Conservation (phyloP, 106 monocot species). For the Phalaenopsis aphrodite region DNA sequence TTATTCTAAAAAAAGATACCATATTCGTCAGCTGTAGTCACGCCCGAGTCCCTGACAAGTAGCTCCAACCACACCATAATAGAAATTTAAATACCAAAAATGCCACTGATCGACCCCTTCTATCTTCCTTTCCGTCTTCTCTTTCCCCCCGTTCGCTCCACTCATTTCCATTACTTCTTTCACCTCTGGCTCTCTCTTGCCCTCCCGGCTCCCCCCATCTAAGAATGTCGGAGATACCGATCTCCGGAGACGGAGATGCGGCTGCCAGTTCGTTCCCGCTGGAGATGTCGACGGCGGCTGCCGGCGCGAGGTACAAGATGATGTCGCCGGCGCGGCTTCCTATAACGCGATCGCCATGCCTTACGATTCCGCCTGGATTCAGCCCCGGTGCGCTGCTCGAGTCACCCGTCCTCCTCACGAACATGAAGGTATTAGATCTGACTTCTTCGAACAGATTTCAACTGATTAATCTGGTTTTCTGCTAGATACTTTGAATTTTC, state of each 20-base stretch:
- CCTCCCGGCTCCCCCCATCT: not conserved
- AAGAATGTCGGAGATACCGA: constrained; percentile 8
- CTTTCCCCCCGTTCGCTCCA: not conserved
- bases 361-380: constrained; percentile 56
- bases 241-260: constrained; percentile 14
- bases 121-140: not conserved
- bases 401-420: constrained; percentile 77
- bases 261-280: constrained; percentile 6
- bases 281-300: constrained; percentile 1
- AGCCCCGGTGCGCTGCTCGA: constrained; percentile 73
- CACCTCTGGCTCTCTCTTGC: not conserved
- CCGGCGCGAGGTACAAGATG: constrained; percentile 52
- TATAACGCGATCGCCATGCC: constrained; percentile 53
- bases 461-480: not conserved
- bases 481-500: not conserved
- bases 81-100: not conserved
- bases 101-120: not conserved
- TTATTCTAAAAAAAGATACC: too few relatives aligned
- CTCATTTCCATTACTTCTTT: not conserved
- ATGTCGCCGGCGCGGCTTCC: constrained; percentile 71
- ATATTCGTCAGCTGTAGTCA: too few relatives aligned
- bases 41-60: not conserved
- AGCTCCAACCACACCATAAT: not conserved
- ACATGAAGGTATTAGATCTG: constrained; percentile 51
- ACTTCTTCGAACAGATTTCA: not conserved